Base-by-base conservation (phyloP, 208 protist species). In the Acanthamoeba royreba region DNA sequence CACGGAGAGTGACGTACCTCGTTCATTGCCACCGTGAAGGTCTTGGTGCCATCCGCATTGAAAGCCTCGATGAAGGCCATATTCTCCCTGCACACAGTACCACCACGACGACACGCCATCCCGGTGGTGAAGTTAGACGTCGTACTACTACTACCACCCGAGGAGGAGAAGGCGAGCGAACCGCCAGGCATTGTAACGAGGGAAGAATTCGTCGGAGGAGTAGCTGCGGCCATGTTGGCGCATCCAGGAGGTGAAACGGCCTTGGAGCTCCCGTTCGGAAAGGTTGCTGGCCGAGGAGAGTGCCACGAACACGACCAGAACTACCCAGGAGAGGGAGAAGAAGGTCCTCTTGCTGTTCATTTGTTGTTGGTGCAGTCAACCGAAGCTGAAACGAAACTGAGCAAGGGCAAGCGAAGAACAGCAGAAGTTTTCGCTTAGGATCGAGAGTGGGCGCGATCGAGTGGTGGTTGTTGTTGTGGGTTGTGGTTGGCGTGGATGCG, bases 11-110 rank as follows among this genome's bases (percentile, higher is more conserved):
- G n/a, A n/a, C n/a, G n/a, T n/a, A n/a, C n/a, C n/a, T n/a, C n/a
- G 90, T 88, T 95, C 53, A 95, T 45, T 25, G 77, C 95, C 8
- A 95, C 55, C 0, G 49, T 93, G 72, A 43, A 94, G 1, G 86
- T 38, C 17, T 66, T 33, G 91, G 28, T 45, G 19, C 22, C 22
- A n/a, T 61, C 53, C 19, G 22, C n/a, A n/a, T 61, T 61, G 58
- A 35, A 31, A n/a, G 28, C 28, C 2, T 1, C 1, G 3, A 69
- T 5, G 33, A 69, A 69, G 28, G 25, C 28, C 2, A 61, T 4
- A n/a, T n/a, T n/a, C n/a, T n/a, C n/a, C n/a, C n/a, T n/a, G n/a
- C n/a, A n/a, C n/a, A n/a, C n/a, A n/a, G n/a, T n/a, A n/a, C n/a
- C n/a, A n/a, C n/a, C n/a, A n/a, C n/a, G n/a, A n/a, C n/a, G n/a